Percentiles rank a stretch among this genome's conserved stretches.
These are phyloP conservation scores for Saturnispora diversa DNA, from an alignment of 805 yeast species.

Conservation along the genomic window DNA sequence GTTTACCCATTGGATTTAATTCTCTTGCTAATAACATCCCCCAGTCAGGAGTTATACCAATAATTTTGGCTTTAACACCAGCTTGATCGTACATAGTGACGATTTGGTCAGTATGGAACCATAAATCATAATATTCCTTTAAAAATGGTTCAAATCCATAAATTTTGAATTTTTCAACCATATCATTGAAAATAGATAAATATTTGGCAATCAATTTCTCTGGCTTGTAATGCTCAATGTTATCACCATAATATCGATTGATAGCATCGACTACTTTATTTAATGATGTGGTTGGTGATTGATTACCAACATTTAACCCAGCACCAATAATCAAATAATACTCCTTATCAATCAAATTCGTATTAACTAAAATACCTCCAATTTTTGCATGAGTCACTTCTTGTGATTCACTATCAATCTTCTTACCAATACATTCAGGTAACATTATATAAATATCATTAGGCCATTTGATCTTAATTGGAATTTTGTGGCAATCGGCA, in stretches of 20 bases:
- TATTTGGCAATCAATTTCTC: constrained; percentile 60
- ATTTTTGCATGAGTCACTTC: constrained; percentile 69
- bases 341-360: constrained; percentile 51
- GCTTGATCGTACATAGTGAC: constrained; percentile 50
- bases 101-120: constrained; percentile 77
- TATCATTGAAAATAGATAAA: constrained; percentile 55
- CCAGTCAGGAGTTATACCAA: constrained; percentile 77
- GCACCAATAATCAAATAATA: constrained; percentile 74
- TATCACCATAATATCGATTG: constrained; percentile 41
- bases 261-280: constrained; percentile 58
- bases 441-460: constrained; percentile 77
- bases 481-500: constrained; percentile 53
- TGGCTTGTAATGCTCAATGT: constrained; percentile 25
- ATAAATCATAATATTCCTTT: constrained; percentile 62
- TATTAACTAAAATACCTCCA: constrained; percentile 78
- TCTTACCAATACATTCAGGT: constrained; percentile 45
- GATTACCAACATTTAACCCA: constrained; percentile 76
- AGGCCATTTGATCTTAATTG: constrained; percentile 90
- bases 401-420: constrained; percentile 21
- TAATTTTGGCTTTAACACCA: constrained; percentile 48
- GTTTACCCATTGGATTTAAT: constrained; percentile 35
- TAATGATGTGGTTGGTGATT: constrained; percentile 89
- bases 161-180: constrained; percentile 48
- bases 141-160: constrained; percentile 66
- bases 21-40: constrained; percentile 80